Base-by-base conservation (phyloP, 176 grass and related monocot genomes). In the Phoenix roebelenii region DNA sequence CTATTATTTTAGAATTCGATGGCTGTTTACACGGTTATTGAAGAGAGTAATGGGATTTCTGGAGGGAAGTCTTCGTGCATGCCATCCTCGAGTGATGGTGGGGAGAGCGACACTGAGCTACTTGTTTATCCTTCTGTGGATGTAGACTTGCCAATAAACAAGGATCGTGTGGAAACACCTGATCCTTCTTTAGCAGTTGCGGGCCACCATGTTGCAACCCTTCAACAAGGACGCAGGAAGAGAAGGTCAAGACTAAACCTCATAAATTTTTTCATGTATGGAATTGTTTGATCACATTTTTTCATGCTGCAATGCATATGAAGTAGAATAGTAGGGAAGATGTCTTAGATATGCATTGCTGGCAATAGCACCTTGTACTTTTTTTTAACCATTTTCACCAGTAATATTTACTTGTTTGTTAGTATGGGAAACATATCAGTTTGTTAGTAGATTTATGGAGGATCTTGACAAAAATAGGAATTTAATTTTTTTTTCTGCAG, bases 51-150 rank as follows among this genome's bases (percentile, higher is more conserved):
- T 17, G 74, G 70, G 1, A 48, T 15, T 25, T 66, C 63, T 58
- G 83, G 65, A 18, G 10, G 25, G 25, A 60, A 39, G 58, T 60
- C 26, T 18, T 60, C 14, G 26, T 4, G 54, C 66, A 16, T 23
- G 69, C 12, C 64, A 44, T 86, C 73, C 67, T 79, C 84, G 51
- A 85, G 73, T 57, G 84, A 93, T 64, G 83, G 84, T 52, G 84
- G 88, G 3, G 86, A 85, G 69, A 84, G 80, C 49, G 84, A 85
- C 23, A 70, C 80, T 3, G 89, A 94, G n/a, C 23, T 77, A 23
- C 30, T 84, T 63, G 55, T 87, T 25, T 72, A 77, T 23, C 60
- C 76, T 63, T 79, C 60, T 16, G 65, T 66, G 20, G 84, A 88
- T 49, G 65, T 88, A 28, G 89, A 94, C 50, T 61, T 88, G 53